A percentile compares a stretch with the other conserved stretches of the same genome.
Conservation (phyloP, 2,329 filamentous ascomycete genomes). For the Talaromyces sp. region DNA sequence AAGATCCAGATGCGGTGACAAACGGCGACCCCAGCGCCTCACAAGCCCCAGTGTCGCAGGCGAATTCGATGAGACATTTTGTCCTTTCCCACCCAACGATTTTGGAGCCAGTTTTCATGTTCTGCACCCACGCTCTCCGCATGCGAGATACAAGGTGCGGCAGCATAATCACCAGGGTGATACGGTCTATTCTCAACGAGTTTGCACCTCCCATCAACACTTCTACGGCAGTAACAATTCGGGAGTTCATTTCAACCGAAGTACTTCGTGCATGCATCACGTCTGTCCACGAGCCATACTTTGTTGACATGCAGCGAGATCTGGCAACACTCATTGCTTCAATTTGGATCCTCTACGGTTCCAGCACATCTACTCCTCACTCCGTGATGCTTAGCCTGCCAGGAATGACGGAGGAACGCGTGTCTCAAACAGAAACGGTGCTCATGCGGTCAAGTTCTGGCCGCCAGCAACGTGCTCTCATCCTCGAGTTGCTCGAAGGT, state of each 20-base stretch:
- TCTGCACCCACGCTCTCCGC: slow-evolving; percentile 83
- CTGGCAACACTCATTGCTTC: slow-evolving; percentile 81
- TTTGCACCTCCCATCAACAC: slow-evolving; percentile 52
- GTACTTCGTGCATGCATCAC: slow-evolving; percentile 86
- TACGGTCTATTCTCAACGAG: slow-evolving; percentile 76
- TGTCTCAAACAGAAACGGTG: slow-evolving; percentile 60
- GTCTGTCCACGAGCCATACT: slow-evolving; percentile 90
- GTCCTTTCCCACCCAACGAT: slow-evolving; percentile 72
- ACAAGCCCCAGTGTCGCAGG: slow-evolving; percentile 43
- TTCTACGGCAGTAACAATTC: slow-evolving; percentile 61
- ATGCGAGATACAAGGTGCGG: slow-evolving; percentile 89
- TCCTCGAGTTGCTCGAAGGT: slow-evolving; percentile 79
- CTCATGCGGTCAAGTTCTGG: slow-evolving; percentile 53
- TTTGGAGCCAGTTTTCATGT: slow-evolving; percentile 82
- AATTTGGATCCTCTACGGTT: slow-evolving; percentile 72
- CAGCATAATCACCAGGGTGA: slow-evolving; percentile 76
- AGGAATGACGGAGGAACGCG: slow-evolving; percentile 63
- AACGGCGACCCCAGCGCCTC: slow-evolving; percentile 27
- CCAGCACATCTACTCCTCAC: slow-evolving; percentile 64
- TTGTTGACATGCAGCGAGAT: slow-evolving; percentile 92
- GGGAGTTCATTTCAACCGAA: slow-evolving; percentile 84
- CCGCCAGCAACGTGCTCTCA: slow-evolving; percentile 72
- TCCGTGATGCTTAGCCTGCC: slow-evolving; percentile 75
- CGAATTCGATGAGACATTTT: slow-evolving; percentile 65
- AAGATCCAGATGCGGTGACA: slow-evolving; percentile 33